phyloP scores from a whole-genome alignment of 2,329 filamentous ascomycete species.

The Lasiodiplodia gonubiensis region DNA sequence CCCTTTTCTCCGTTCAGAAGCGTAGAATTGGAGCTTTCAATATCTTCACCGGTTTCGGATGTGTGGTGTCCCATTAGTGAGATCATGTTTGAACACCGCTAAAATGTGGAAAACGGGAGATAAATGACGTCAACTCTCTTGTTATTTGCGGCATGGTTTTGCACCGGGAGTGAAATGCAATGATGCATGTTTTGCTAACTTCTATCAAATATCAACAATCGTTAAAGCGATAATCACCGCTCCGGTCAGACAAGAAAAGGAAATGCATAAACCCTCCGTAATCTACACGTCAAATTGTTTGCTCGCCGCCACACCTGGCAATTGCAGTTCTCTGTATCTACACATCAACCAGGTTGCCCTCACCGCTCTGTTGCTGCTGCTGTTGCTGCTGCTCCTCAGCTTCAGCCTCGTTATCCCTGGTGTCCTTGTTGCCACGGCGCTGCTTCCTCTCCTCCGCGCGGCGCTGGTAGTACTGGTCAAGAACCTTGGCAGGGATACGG shows the following conservation, averaged over 20 bases:
- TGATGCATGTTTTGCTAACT: constrained; percentile 11
- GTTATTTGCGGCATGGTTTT: too few relatives aligned
- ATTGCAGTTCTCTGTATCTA: constrained; percentile 5
- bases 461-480: constrained; percentile 59
- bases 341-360: constrained; percentile 28
- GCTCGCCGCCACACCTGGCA: neutral
- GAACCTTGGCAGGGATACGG: constrained; percentile 66
- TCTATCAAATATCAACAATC: constrained; percentile 22
- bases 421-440: constrained; percentile 52
- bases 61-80: neutral
- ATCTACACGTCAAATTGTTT: constrained; percentile 18
- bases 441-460: constrained; percentile 41
- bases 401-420: constrained; percentile 48
- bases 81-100: neutral
- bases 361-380: constrained; percentile 9
- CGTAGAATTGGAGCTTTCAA: neutral
- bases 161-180: neutral
- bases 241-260: constrained; percentile 5
- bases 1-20: neutral
- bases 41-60: neutral
- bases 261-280: constrained; percentile 21
- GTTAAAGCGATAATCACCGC: constrained; percentile 15
- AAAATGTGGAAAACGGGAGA: neutral
- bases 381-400: constrained; percentile 29
- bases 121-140: neutral